These are phyloP conservation scores for Phanerodontia chrysosporium DNA, from an alignment of 768 basidiomycete genomes.

Conservation along the genomic window DNA sequence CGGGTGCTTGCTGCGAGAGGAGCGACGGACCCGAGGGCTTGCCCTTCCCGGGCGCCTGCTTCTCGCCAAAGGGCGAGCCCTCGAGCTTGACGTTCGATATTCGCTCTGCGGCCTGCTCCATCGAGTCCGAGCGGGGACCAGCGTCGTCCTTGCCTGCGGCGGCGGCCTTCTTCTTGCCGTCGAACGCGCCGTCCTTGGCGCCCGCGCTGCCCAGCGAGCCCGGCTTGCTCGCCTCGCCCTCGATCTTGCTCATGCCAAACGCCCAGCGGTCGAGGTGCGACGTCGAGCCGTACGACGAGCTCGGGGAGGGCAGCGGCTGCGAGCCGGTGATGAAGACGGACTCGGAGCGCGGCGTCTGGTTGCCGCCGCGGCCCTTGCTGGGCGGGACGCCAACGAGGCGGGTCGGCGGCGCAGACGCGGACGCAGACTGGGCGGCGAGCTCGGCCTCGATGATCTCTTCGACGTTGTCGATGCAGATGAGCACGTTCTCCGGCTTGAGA, in stretches of 20 bases:
- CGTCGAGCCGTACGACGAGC: slow-evolving; percentile 63
- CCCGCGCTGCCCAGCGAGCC: slow-evolving; percentile 28
- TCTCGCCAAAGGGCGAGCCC: slow-evolving; percentile 34
- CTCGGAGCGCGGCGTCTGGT: slow-evolving; percentile 90
- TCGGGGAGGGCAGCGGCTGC: slow-evolving; percentile 87
- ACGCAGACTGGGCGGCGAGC: slow-evolving; percentile 50
- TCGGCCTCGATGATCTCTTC: slow-evolving; percentile 88
- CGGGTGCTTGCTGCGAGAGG: slow-evolving; percentile 65
- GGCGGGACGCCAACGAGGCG: slow-evolving; percentile 92
- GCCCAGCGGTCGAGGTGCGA: slow-evolving; percentile 80
- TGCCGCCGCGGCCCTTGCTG: slow-evolving; percentile 88
- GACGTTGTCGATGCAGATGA: slow-evolving; percentile 96
- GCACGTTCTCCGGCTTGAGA: slow-evolving; percentile 96
- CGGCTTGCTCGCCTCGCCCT: slow-evolving; percentile 35
- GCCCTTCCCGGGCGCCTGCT: slow-evolving; percentile 30
- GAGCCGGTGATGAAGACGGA: slow-evolving; percentile 84
- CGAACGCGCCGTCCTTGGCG: slow-evolving; percentile 23
- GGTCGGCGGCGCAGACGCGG: slow-evolving; percentile 39
- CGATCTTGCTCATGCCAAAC: slow-evolving; percentile 92
- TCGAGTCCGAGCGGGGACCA: slow-evolving; percentile 29
- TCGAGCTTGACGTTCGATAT: slow-evolving; percentile 47
- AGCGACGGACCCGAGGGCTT: slow-evolving; percentile 60
- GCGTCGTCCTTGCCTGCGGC: slow-evolving; percentile 11
- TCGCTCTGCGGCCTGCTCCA: slow-evolving; percentile 45
- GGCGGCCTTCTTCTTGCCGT: slow-evolving; percentile 29